These are phyloP conservation scores for Xylaria sp. DNA, from an alignment of 2,329 filamentous ascomycete species.

Conservation along the genomic window DNA sequence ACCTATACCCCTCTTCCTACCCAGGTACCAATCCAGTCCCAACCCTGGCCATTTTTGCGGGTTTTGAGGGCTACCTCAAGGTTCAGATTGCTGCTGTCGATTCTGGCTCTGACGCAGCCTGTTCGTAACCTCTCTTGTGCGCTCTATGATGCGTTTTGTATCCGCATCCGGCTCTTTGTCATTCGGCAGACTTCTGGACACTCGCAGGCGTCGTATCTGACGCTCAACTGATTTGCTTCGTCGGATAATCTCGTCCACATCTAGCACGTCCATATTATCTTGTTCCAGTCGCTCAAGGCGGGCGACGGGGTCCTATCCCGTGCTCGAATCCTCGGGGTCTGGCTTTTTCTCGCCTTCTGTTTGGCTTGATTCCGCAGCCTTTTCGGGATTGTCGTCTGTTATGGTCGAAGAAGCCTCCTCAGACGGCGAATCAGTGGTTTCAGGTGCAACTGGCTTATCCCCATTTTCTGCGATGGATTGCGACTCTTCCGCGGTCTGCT, in stretches of 20 bases:
- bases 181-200: background rate
- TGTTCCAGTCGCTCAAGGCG: slow-evolving; percentile 30
- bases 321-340: slow-evolving; percentile 23
- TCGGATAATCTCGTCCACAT: slow-evolving; percentile 19
- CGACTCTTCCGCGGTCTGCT: slow-evolving; percentile 33
- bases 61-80: background rate
- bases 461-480: slow-evolving; percentile 36
- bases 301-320: slow-evolving; percentile 35
- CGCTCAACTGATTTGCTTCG: slow-evolving; percentile 16
- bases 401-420: background rate
- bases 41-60: background rate
- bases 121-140: slow-evolving; percentile 24
- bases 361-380: slow-evolving; percentile 5
- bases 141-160: slow-evolving; percentile 23
- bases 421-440: background rate
- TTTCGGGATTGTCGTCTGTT: slow-evolving; percentile 14
- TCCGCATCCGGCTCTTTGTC: slow-evolving; percentile 19
- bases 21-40: background rate
- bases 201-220: slow-evolving; percentile 21
- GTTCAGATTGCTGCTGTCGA: slow-evolving; percentile 1
- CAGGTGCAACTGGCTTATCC: slow-evolving; percentile 21
- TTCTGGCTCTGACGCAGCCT: slow-evolving; percentile 20
- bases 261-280: slow-evolving; percentile 13
- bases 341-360: slow-evolving; percentile 22
- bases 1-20: background rate